Percentiles rank a stretch among this genome's conserved stretches.
Evolutionary conservation across 495 filamentous ascomycete genomes (phyloP).

Genomic region (Penicillium cosmopolitanum): DNA sequence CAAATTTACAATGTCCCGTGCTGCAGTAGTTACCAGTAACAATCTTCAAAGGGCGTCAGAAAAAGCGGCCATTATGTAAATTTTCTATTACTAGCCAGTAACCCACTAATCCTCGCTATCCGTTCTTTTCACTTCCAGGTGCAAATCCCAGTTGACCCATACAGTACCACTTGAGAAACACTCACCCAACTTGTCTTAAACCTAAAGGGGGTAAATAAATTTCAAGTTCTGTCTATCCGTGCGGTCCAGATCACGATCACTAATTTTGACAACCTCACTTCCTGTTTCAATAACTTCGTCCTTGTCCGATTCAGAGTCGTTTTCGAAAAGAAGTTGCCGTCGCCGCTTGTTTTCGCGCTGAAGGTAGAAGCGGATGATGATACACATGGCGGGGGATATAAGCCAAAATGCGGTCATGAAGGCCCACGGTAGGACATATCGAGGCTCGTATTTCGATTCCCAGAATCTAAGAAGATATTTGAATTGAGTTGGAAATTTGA

Average conservation of each 20-base stretch:
- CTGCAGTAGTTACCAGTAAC: neutral
- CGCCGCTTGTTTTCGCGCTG: constrained; percentile 9
- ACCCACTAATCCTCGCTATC: too few species aligned
- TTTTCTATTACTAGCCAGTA: too few species aligned
- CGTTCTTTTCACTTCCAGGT: too few species aligned
- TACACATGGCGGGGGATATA: constrained; percentile 14
- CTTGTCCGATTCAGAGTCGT: constrained; percentile 1
- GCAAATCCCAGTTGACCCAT: too few species aligned
- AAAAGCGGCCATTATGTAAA: too few species aligned
- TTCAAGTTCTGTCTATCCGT: constrained; percentile 10
- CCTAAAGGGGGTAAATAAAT: constrained; percentile 12
- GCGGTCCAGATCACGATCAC: constrained; percentile 4
- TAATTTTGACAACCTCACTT: constrained; percentile 3
- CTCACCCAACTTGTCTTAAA: neutral
- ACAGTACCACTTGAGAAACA: too few species aligned
- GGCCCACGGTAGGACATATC: constrained; percentile 10
- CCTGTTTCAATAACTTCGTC: constrained; percentile 10
- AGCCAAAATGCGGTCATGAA: constrained; percentile 18
- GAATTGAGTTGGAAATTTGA: neutral
- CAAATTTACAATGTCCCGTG: neutral
- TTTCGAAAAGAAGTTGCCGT: constrained; percentile 1
- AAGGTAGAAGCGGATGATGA: constrained; percentile 17
- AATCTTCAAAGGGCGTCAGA: too few species aligned
- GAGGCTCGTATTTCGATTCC: constrained; percentile 15
- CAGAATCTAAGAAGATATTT: constrained; percentile 6